phyloP scores from a whole-genome alignment of 2,329 filamentous ascomycete species.

The Rugonectria rugulosa region DNA sequence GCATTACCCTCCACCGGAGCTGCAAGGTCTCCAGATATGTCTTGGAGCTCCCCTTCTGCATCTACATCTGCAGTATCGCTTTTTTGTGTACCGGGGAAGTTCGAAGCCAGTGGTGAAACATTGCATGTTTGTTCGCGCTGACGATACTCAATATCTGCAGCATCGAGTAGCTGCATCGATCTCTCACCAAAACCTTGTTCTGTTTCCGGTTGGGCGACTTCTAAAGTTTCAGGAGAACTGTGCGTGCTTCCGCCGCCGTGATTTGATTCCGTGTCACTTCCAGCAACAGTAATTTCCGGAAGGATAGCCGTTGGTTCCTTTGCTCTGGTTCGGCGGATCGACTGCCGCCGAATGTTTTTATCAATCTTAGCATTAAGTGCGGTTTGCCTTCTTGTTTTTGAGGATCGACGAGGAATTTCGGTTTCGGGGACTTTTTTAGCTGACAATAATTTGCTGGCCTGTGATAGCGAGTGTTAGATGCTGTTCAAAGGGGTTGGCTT shows the following conservation, averaged over 20 bases:
- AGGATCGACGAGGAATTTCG: not conserved
- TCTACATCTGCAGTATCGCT: not conserved
- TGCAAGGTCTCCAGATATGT: not conserved
- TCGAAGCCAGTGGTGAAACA: not conserved
- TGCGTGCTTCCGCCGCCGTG: not conserved
- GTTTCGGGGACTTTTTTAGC: not conserved
- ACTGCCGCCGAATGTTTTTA: not conserved
- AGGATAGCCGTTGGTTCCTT: not conserved
- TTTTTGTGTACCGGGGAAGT: not conserved
- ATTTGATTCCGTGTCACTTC: not conserved
- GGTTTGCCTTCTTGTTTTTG: not conserved
- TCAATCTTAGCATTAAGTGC: not conserved
- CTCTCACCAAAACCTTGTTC: not conserved
- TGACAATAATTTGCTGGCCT: not conserved
- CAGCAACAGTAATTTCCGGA: not conserved
- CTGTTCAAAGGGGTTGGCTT: not conserved
- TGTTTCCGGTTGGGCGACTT: not conserved
- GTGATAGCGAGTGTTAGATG: not conserved
- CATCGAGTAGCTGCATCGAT: not conserved
- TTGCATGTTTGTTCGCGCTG: not conserved
- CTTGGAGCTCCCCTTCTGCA: not conserved
- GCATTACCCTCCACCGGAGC: not conserved
- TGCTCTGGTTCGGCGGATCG: not conserved
- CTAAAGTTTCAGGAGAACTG: not conserved
- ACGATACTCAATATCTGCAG: not conserved